A percentile compares a stretch with the other conserved stretches of the same genome.
These are phyloP conservation scores for Cenchrus americanus DNA, from an alignment of 176 grass and related monocot genomes.

Conservation along the genomic window DNA sequence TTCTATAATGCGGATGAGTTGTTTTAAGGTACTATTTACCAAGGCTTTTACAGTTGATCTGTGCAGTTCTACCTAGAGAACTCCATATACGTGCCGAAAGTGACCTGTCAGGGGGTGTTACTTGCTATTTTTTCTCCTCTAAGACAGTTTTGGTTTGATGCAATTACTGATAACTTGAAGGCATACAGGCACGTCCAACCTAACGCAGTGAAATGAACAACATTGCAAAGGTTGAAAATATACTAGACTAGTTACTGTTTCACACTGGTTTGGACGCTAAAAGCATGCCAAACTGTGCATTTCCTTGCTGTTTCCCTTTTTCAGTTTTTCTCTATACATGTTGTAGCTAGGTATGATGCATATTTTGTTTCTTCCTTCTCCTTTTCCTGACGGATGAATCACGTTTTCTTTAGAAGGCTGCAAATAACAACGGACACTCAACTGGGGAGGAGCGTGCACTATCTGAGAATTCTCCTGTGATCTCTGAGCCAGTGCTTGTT, in stretches of 20 bases:
- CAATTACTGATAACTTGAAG: neutral
- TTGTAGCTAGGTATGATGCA: constrained; percentile 4
- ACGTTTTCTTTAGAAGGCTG: constrained; percentile 46
- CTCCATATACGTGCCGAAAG: neutral
- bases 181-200: neutral
- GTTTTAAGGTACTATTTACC: neutral
- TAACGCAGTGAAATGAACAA: neutral
- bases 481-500: constrained; percentile 79
- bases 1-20: neutral
- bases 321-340: constrained; percentile 21
- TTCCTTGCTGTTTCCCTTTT: neutral
- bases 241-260: neutral
- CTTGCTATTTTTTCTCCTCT: neutral
- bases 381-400: neutral
- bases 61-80: neutral
- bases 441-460: constrained; percentile 50
- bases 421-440: constrained; percentile 52
- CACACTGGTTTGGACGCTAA: neutral
- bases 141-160: neutral
- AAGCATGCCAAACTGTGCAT: neutral
- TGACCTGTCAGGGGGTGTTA: neutral
- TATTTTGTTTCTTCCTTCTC: constrained; percentile 1
- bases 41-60: neutral
- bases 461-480: constrained; percentile 65
- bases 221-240: neutral